Evolutionary conservation across 805 yeast species (phyloP).

Genomic region (Pichia occidentalis): DNA sequence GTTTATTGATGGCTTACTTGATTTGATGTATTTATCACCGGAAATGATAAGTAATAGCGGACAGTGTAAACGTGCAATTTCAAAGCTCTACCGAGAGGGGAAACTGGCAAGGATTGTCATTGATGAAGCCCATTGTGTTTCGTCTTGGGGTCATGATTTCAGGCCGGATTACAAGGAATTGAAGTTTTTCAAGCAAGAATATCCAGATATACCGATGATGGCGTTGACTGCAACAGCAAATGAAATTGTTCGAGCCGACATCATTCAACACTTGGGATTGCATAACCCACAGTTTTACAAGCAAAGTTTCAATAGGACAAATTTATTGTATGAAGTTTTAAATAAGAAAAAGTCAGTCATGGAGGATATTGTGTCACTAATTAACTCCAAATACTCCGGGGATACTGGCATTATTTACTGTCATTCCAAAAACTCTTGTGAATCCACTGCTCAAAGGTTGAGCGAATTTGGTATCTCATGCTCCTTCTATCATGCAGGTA

Average conservation of each 20-base stretch:
- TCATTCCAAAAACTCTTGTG: slow-evolving; percentile 85
- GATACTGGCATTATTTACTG: slow-evolving; percentile 90
- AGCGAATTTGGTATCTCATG: slow-evolving; percentile 55
- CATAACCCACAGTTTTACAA: slow-evolving; percentile 57
- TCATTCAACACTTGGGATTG: slow-evolving; percentile 68
- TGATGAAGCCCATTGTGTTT: slow-evolving; percentile 97
- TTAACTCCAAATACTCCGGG: slow-evolving; percentile 43
- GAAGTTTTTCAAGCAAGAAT: slow-evolving; percentile 62
- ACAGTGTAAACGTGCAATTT: slow-evolving; percentile 59
- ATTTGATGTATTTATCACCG: slow-evolving; percentile 83
- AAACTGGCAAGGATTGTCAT: slow-evolving; percentile 80
- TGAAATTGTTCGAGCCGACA: slow-evolving; percentile 80
- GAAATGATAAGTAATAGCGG: slow-evolving; percentile 83
- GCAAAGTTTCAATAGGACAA: slow-evolving; percentile 89
- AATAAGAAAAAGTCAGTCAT: slow-evolving; percentile 53
- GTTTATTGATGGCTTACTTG: slow-evolving; percentile 60
- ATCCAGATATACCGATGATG: slow-evolving; percentile 82
- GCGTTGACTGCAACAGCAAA: slow-evolving; percentile 97
- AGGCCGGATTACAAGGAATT: slow-evolving; percentile 90
- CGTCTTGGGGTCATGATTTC: slow-evolving; percentile 98
- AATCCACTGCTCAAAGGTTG: slow-evolving; percentile 63
- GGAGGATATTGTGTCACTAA: slow-evolving; percentile 53
- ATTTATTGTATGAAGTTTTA: slow-evolving; percentile 70
- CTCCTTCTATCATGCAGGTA: slow-evolving; percentile 90
- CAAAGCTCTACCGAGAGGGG: slow-evolving; percentile 45